Evolutionary conservation across 2,329 filamentous ascomycete species (phyloP).

Genomic region (Lecanoromycetidae sp.): DNA sequence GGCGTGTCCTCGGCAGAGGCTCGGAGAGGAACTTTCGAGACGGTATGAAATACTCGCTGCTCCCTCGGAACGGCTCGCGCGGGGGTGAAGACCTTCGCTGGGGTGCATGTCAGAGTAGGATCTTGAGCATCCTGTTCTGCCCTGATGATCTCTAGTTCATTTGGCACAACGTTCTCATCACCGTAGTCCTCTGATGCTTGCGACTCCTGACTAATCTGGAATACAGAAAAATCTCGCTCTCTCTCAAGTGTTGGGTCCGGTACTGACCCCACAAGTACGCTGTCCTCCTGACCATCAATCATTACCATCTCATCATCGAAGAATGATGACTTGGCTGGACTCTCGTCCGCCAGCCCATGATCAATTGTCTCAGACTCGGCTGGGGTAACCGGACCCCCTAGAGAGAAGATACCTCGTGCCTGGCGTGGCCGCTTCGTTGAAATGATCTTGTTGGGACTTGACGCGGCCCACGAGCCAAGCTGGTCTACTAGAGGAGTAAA

Average conservation of each 20-base stretch:
- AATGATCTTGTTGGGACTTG: constrained; percentile 40
- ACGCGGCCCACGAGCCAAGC: constrained; percentile 50
- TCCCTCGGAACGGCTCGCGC: constrained; percentile 22
- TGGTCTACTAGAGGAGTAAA: constrained; percentile 54
- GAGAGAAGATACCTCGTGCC: constrained; percentile 27
- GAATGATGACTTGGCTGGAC: constrained; percentile 38
- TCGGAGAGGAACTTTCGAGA: constrained; percentile 66
- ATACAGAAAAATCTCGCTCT: constrained; percentile 22
- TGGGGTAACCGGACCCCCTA: constrained; percentile 18
- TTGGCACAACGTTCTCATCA: constrained; percentile 51
- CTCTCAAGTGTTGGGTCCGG: constrained; percentile 16
- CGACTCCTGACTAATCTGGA: constrained; percentile 34
- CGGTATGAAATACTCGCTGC: constrained; percentile 54
- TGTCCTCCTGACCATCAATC: constrained; percentile 26
- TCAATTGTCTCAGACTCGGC: constrained; percentile 18
- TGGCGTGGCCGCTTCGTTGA: constrained; percentile 21
- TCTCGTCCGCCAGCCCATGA: constrained; percentile 21
- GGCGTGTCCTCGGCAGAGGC: constrained; percentile 44
- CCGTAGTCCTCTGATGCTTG: constrained; percentile 55
- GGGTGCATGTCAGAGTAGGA: constrained; percentile 20
- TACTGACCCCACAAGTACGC: constrained; percentile 16
- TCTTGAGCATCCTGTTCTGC: constrained; percentile 16
- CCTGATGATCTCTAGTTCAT: constrained; percentile 38
- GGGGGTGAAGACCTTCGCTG: constrained; percentile 17
- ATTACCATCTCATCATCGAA: constrained; percentile 52